Conservation (phyloP, 2,329 filamentous ascomycete genomes). For the Colletotrichum sp. region DNA sequence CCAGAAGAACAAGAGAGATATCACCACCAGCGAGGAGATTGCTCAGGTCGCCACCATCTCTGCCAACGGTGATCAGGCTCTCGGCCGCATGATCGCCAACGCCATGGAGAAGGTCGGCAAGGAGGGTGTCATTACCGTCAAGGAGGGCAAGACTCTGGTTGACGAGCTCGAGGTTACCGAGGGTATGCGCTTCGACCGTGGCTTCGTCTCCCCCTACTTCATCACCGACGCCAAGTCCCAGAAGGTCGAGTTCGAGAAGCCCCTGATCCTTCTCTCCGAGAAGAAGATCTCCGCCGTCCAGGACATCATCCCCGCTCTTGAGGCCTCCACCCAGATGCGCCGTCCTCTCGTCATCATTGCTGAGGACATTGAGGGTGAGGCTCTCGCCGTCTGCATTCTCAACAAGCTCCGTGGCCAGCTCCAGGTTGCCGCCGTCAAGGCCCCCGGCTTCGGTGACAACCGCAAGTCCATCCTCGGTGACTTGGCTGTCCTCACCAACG, state of each 20-base stretch:
- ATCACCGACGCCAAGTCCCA: conserved; percentile 99
- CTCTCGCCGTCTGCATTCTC: conserved; percentile 96
- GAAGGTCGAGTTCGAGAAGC: conserved; percentile 99
- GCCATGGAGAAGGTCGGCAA: conserved; percentile 99
- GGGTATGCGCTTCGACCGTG: conserved; percentile 99
- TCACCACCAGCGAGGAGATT: conserved; percentile 96
- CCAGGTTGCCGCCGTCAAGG: conserved; percentile 98
- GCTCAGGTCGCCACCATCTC: conserved; percentile 98
- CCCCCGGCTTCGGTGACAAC: conserved; percentile 99
- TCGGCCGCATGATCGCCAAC: conserved; percentile 93
- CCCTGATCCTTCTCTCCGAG: conserved; percentile 96
- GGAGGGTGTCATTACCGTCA: conserved; percentile 99
- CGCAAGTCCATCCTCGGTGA: conserved; percentile 99
- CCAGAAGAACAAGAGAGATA: conserved; percentile 95
- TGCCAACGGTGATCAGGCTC: conserved; percentile 91
- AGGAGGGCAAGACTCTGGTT: conserved; percentile 98
- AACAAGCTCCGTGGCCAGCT: conserved; percentile 99
- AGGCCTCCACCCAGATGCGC: conserved; percentile 94
- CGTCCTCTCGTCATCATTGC: conserved; percentile 97
- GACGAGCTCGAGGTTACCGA: conserved; percentile 99
- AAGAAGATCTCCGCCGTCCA: conserved; percentile 99
- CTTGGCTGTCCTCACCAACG: conserved; percentile 93
- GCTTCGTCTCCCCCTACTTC: conserved; percentile 98
- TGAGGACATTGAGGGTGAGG: conserved; percentile 98
- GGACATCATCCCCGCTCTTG: conserved; percentile 97